Base-by-base conservation (phyloP, 768 basidiomycete species). In the Agaricus subrufescens region DNA sequence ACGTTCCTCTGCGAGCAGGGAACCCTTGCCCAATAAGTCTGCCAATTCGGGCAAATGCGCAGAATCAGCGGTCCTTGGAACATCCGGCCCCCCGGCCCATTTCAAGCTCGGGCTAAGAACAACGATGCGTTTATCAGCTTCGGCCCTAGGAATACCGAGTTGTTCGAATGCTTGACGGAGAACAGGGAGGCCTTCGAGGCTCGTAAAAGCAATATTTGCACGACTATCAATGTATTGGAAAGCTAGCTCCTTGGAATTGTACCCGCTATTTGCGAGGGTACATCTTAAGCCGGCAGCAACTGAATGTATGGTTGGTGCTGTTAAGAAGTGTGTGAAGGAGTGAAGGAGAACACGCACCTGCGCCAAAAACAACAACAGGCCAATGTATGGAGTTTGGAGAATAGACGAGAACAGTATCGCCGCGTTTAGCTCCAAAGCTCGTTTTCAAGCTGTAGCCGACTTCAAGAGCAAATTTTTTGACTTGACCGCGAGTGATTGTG, bases 241-340 rank as follows among this genome's bases (percentile, higher is more conserved):
- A 0, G 74, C 76, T 0, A 94, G 77, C 64, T 95, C 93, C 7
- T 71, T 65, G 3, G 83, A 66, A 3, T 83, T 87, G 63, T 90
- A 94, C 0, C 77, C 75, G 56, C 79, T 83, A 66, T 92, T 94
- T 14, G 87, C 87, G 12, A 89, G 81, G 0, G 91, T 89, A 51
- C 81, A 79, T 44, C 81, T 71, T 14, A 90, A 64, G 3, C 88
- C 89, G 0, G 85, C 87, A 0, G 91, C 86, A 43, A 86, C 73
- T 65, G 67, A 31, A 42, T 26, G 34, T 25, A 31, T 38, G 38
- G n/a, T 58, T 31, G 29, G 46, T 44, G 10, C 11, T 37, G 7
- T 9, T 40, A 15, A 23, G 11, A 12, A 46, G 46, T 27, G 3
- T 19, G 8, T 38, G 29, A 42, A 29, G 19, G 34, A 43, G 8